Conservation (phyloP, 352 stramenopile species). For the Phytophthora podocarpi region DNA sequence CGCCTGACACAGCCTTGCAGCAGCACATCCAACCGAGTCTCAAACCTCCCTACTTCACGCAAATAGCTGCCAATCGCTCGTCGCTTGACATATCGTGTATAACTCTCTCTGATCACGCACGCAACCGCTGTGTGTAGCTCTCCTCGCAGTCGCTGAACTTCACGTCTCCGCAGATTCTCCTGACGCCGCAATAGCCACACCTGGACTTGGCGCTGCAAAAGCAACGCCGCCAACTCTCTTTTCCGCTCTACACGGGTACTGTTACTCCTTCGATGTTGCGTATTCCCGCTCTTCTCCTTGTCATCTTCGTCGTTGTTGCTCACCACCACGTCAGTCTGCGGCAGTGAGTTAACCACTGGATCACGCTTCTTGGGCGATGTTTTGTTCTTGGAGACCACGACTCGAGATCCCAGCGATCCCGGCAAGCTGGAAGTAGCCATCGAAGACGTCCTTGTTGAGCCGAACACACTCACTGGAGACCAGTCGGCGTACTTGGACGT, state of each 20-base stretch:
- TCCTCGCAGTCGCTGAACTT: slow-evolving; percentile 19
- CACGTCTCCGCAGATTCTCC: slow-evolving; percentile 1
- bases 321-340: neutral
- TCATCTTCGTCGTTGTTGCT: slow-evolving; percentile 24
- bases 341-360: neutral
- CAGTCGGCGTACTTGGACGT: slow-evolving; percentile 39
- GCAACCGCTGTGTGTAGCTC: slow-evolving; percentile 16
- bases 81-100: slow-evolving; percentile 15
- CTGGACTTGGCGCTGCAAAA: slow-evolving; percentile 30
- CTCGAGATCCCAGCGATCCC: neutral
- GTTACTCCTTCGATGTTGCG: neutral
- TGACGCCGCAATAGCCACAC: slow-evolving; percentile 34
- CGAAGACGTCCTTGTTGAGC: slow-evolving; percentile 8
- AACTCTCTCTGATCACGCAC: slow-evolving; percentile 24
- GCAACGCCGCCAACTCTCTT: slow-evolving; percentile 10
- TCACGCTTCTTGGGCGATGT: slow-evolving; percentile 3
- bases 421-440: neutral
- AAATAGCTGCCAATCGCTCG: slow-evolving; percentile 27
- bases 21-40: slow-evolving; percentile 15
- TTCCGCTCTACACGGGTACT: neutral
- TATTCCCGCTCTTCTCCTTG: neutral
- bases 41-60: neutral
- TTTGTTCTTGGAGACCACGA: slow-evolving; percentile 4
- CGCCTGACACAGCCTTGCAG: slow-evolving; percentile 6
- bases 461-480: slow-evolving; percentile 55